A percentile compares a stretch with the other conserved stretches of the same genome.
Conservation (phyloP, 352 stramenopile species). For the Pythium apleroticum region DNA sequence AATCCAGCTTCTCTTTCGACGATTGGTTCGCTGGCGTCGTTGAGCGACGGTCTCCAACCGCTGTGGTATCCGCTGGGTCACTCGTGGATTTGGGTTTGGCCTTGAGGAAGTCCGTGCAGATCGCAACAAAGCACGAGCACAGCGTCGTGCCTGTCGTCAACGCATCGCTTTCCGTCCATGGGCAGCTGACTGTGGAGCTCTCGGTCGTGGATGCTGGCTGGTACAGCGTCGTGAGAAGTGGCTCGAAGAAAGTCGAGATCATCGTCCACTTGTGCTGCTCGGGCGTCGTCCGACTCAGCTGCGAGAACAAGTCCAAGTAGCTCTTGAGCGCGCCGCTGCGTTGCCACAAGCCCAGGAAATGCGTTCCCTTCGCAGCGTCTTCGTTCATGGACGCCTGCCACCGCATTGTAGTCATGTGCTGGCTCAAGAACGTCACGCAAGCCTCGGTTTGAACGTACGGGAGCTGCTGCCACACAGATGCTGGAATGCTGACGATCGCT, state of each 20-base stretch:
- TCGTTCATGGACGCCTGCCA: constrained; percentile 29
- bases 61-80: neutral
- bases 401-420: constrained; percentile 30
- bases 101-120: constrained; percentile 72
- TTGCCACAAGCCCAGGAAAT: constrained; percentile 48
- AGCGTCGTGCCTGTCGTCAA: constrained; percentile 72
- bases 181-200: constrained; percentile 58
- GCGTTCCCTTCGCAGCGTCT: neutral
- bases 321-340: constrained; percentile 68
- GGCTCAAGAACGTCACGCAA: constrained; percentile 30
- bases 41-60: neutral
- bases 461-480: constrained; percentile 27
- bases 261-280: constrained; percentile 67
- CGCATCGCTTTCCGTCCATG: constrained; percentile 73
- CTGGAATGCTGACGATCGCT: constrained; percentile 24
- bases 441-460: constrained; percentile 27
- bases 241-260: constrained; percentile 75
- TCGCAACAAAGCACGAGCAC: constrained; percentile 80
- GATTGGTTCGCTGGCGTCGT: neutral
- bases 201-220: constrained; percentile 70
- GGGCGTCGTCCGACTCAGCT: constrained; percentile 58
- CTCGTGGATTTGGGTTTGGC: constrained; percentile 14
- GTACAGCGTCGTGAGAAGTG: constrained; percentile 78
- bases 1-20: constrained; percentile 56
- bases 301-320: constrained; percentile 76